These are phyloP conservation scores for Malassezia psittaci DNA, from an alignment of 1,284 basidiomycete species.

Conservation along the genomic window DNA sequence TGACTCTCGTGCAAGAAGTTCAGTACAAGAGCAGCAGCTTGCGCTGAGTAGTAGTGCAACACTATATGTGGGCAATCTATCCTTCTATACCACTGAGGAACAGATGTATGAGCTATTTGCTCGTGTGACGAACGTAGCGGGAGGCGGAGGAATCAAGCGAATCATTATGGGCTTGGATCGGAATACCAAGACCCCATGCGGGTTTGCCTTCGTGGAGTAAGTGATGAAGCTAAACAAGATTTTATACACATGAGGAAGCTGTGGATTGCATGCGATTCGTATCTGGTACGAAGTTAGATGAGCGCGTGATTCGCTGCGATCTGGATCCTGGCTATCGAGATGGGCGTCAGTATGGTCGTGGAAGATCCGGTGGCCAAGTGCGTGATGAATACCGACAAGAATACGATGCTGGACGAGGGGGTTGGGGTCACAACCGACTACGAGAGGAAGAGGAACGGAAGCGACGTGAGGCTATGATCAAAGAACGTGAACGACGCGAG, in stretches of 20 bases:
- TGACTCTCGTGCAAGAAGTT: conserved; percentile 45
- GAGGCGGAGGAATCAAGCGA: conserved; percentile 89
- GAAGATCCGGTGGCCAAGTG: conserved; percentile 90
- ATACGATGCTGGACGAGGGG: conserved; percentile 71
- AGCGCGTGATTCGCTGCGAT: conserved; percentile 95
- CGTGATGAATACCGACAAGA: conserved; percentile 88
- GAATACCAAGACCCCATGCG: conserved; percentile 94
- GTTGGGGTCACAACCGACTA: conserved; percentile 64
- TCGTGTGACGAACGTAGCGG: conserved; percentile 75
- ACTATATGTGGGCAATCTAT: conserved; percentile 60
- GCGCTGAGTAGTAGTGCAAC: conserved; percentile 52
- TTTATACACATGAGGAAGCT: conserved; percentile 89
- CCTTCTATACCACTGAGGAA: conserved; percentile 77
- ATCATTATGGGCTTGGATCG: conserved; percentile 99
- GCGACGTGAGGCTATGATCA: conserved; percentile 56
- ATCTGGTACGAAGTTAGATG: conserved; percentile 95
- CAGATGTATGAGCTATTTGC: conserved; percentile 98
- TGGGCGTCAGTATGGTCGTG: conserved; percentile 91
- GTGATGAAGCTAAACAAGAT: conserved; percentile 49
- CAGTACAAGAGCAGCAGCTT: conserved; percentile 49
- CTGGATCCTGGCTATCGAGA: conserved; percentile 96
- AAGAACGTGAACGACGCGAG: conserved; percentile 67
- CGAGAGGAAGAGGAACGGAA: conserved; percentile 60
- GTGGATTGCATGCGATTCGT: conserved; percentile 85
- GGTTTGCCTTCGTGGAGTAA: conserved; percentile 92